Conservation (phyloP, 768 basidiomycete species). For the Trametes sanguinea region DNA sequence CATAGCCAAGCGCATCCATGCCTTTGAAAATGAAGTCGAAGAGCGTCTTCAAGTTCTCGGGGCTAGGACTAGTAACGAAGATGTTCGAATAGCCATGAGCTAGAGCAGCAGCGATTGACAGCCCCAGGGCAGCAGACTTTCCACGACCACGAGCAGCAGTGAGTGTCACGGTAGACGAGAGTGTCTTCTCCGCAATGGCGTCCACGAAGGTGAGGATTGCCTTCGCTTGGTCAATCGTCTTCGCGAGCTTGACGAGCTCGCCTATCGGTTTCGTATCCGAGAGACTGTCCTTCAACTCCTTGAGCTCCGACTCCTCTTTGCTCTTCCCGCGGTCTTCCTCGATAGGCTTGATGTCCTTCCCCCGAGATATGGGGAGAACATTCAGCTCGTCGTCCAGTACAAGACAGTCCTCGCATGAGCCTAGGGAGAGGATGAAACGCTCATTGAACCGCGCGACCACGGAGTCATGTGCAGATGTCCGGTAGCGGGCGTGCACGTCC, state of each 20-base stretch:
- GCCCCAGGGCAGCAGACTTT: conserved; percentile 94
- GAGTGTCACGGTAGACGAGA: conserved; percentile 92
- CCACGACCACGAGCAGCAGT: conserved; percentile 95
- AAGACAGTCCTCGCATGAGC: conserved; percentile 89
- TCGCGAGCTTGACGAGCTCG: conserved; percentile 85
- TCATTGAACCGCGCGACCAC: conserved; percentile 98
- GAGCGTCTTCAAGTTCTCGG: conserved; percentile 96
- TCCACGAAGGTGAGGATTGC: conserved; percentile 94
- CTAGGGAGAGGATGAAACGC: conserved; percentile 96
- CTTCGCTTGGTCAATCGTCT: conserved; percentile 93
- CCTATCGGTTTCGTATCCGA: conserved; percentile 85
- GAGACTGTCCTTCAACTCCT: conserved; percentile 74
- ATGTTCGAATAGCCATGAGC: conserved; percentile 96
- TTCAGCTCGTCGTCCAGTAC: conserved; percentile 98
- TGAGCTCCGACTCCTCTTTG: conserved; percentile 64
- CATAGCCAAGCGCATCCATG: conserved; percentile 90
- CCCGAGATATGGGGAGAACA: conserved; percentile 92
- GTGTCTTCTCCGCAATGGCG: conserved; percentile 88
- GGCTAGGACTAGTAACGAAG: conserved; percentile 96
- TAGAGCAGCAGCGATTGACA: conserved; percentile 91
- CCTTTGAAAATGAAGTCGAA: conserved; percentile 99
- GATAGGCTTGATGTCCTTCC: conserved; percentile 84
- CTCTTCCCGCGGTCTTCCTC: conserved; percentile 51
- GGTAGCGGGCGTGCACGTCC: conserved; percentile 95
- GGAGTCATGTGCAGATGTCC: conserved; percentile 86